These are phyloP conservation scores for Epichloe hybrida DNA, from an alignment of 2,329 filamentous ascomycete genomes.

Conservation along the genomic window DNA sequence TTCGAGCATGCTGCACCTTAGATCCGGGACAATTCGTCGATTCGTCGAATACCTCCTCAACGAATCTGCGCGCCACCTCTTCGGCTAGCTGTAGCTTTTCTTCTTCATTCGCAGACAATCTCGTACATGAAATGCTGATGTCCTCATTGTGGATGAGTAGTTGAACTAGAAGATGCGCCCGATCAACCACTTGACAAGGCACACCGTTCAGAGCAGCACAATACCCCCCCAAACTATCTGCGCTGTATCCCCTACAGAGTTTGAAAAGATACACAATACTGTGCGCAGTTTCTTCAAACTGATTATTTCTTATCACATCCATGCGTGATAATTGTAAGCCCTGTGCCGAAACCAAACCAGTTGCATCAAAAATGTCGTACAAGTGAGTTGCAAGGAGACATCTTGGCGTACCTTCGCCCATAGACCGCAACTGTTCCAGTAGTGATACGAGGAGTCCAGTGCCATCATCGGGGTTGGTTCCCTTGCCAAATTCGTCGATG, in stretches of 20 bases:
- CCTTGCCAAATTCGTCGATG: constrained; percentile 82
- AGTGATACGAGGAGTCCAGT: constrained; percentile 44
- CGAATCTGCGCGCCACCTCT: constrained; percentile 41
- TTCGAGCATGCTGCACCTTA: constrained; percentile 9
- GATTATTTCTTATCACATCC: constrained; percentile 48
- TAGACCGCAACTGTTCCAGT: constrained; percentile 39
- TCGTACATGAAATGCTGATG: constrained; percentile 57
- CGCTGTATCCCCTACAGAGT: constrained; percentile 51
- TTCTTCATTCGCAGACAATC: constrained; percentile 49
- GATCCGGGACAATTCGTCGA: not conserved
- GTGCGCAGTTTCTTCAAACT: constrained; percentile 36
- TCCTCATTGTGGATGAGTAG: constrained; percentile 62
- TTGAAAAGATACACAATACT: constrained; percentile 67
- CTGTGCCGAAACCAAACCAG: constrained; percentile 36
- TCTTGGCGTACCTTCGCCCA: constrained; percentile 35
- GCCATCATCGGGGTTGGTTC: constrained; percentile 44
- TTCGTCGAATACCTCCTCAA: constrained; percentile 19
- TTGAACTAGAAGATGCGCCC: constrained; percentile 60
- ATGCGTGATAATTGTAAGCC: constrained; percentile 53
- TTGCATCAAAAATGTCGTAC: constrained; percentile 59
- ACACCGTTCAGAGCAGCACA: constrained; percentile 85
- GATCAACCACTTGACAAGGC: constrained; percentile 52
- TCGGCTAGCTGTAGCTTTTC: constrained; percentile 57
- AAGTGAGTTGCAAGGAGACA: constrained; percentile 50
- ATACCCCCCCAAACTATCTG: constrained; percentile 69